These are phyloP conservation scores for Xylaria castorea DNA, from an alignment of 495 filamentous ascomycete species.

Conservation along the genomic window DNA sequence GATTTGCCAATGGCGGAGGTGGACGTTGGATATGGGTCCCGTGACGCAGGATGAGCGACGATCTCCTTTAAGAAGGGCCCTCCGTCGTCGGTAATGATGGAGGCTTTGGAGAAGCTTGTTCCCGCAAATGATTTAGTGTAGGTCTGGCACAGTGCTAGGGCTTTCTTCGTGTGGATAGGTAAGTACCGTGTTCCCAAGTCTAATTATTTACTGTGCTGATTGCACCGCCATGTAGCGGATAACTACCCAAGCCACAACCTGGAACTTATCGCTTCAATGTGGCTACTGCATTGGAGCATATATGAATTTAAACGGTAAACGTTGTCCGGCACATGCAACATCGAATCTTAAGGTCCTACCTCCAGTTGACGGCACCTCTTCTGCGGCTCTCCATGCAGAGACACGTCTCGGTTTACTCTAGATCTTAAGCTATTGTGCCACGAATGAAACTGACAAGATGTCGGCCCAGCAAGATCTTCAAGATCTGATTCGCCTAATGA, in stretches of 20 bases:
- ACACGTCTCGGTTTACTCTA: constrained; percentile 1
- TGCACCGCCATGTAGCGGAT: background rate
- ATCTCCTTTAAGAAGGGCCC: constrained; percentile 18
- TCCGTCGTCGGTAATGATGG: background rate
- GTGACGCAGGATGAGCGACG: constrained; percentile 34
- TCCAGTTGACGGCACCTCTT: background rate
- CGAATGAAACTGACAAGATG: constrained; percentile 42
- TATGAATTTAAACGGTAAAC: background rate
- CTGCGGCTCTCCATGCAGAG: background rate
- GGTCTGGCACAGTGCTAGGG: background rate
- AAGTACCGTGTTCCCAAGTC: background rate
- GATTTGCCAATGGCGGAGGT: constrained; percentile 1
- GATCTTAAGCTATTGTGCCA: background rate
- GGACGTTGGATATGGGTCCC: constrained; percentile 27
- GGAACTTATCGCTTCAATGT: too few species aligned
- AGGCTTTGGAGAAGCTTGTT: background rate
- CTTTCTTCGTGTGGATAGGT: background rate
- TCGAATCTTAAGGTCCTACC: background rate
- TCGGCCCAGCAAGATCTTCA: constrained; percentile 67
- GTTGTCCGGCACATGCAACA: background rate
- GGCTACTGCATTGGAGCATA: too few species aligned
- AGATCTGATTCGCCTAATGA: constrained; percentile 76
- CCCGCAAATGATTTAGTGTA: background rate
- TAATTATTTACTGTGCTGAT: background rate
- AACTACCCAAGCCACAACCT: background rate